A percentile compares a stretch with the other conserved stretches of the same genome.
Conservation (phyloP, 2,329 filamentous ascomycete species). For the Cladosporium austrohemisphaericum region DNA sequence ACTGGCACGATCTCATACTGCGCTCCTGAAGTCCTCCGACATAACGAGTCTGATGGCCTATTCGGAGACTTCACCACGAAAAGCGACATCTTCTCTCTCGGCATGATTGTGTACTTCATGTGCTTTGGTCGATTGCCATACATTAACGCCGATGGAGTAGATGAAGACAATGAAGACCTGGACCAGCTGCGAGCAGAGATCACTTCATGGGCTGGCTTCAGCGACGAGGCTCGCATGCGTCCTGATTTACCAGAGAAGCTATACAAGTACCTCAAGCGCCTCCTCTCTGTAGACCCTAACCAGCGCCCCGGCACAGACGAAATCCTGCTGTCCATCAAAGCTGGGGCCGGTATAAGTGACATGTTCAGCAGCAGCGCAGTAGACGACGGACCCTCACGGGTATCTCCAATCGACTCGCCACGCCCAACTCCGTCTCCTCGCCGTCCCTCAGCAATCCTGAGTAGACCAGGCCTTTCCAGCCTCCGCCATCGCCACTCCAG, state of each 20-base stretch:
- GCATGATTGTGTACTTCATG: slow-evolving; percentile 98
- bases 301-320: slow-evolving; percentile 82
- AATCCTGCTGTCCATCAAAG: slow-evolving; percentile 73
- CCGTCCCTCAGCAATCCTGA: slow-evolving; percentile 23
- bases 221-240: slow-evolving; percentile 55
- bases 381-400: slow-evolving; percentile 31
- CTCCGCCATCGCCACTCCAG: slow-evolving; percentile 13
- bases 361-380: slow-evolving; percentile 27
- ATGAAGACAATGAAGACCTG: slow-evolving; percentile 90
- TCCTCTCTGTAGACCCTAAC: slow-evolving; percentile 72
- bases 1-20: slow-evolving; percentile 98
- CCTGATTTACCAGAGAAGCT: slow-evolving; percentile 81
- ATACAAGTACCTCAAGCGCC: slow-evolving; percentile 75
- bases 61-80: slow-evolving; percentile 95
- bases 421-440: slow-evolving; percentile 20
- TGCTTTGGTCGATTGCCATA: slow-evolving; percentile 92
- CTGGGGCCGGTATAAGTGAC: slow-evolving; percentile 41
- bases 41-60: slow-evolving; percentile 59
- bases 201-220: slow-evolving; percentile 79
- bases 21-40: slow-evolving; percentile 83
- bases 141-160: slow-evolving; percentile 71
- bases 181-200: slow-evolving; percentile 84
- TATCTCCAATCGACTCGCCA: slow-evolving; percentile 43
- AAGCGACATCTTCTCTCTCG: slow-evolving; percentile 95
- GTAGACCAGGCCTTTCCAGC: slow-evolving; percentile 20